These are phyloP conservation scores for Exophiala sideris DNA, from an alignment of 2,329 filamentous ascomycete species.

Conservation along the genomic window DNA sequence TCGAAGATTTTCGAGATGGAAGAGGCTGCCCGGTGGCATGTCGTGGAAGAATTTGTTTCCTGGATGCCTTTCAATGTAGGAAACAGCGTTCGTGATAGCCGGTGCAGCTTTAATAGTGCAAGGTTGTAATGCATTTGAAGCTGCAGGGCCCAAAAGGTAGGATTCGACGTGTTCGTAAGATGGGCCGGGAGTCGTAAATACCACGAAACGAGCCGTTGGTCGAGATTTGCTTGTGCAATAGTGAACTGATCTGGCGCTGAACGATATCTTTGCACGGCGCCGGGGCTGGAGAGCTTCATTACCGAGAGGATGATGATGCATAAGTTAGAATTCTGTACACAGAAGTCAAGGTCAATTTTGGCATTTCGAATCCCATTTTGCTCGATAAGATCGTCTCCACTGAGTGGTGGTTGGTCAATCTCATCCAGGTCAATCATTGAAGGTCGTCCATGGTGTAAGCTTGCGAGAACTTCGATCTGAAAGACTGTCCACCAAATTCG, in stretches of 20 bases:
- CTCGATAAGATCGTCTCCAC: constrained; percentile 43
- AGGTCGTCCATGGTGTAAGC: constrained; percentile 50
- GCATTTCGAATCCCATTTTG: constrained; percentile 49
- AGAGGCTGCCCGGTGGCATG: no score
- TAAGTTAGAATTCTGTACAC: constrained; percentile 49
- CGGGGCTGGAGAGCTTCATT: constrained; percentile 6
- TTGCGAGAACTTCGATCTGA: constrained; percentile 44
- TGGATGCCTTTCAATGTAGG: no score
- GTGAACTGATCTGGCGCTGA: not conserved
- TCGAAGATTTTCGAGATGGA: no score
- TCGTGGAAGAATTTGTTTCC: no score
- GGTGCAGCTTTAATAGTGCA: constrained; percentile 7
- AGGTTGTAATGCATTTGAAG: constrained; percentile 16
- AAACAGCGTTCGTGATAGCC: not conserved
- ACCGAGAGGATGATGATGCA: constrained; percentile 47
- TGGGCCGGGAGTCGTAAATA: not conserved
- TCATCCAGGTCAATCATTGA: constrained; percentile 44
- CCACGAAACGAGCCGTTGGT: constrained; percentile 5
- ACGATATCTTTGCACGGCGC: not conserved
- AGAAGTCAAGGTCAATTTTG: constrained; percentile 44
- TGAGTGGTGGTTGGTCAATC: constrained; percentile 41
- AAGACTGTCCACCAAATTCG: constrained; percentile 44
- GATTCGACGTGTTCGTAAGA: not conserved
- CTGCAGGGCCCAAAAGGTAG: constrained; percentile 5
- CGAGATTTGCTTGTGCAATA: not conserved